Percentiles rank a stretch among this genome's conserved stretches.
phyloP scores from a whole-genome alignment of 1,284 basidiomycete species.

The Microbotryomycetes sp. region DNA sequence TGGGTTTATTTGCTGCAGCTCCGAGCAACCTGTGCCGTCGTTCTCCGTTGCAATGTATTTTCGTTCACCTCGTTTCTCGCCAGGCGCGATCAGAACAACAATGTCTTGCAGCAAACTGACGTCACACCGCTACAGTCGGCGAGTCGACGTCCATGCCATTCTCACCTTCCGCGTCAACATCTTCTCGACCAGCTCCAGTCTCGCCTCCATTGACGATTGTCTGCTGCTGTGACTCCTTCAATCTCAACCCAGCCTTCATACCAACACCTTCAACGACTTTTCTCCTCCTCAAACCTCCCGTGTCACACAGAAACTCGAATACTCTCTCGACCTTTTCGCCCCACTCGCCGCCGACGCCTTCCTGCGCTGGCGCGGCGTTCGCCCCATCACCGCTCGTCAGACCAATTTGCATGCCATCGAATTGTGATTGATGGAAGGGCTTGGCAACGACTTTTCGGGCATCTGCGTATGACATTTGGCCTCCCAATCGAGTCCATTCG shows the following conservation, averaged over 20 bases:
- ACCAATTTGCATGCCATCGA: neutral
- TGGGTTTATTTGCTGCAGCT: no score
- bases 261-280: neutral
- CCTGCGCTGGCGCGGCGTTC: neutral
- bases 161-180: neutral
- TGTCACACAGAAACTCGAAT: conserved; percentile 21
- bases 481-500: conserved; percentile 81
- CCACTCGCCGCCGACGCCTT: conserved; percentile 17
- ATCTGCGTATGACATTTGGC: conserved; percentile 37
- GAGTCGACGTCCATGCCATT: neutral
- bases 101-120: no score
- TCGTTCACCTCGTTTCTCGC: no score
- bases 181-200: neutral
- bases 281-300: conserved; percentile 3
- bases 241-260: neutral
- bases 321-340: conserved; percentile 29
- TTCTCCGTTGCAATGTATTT: no score
- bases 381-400: neutral
- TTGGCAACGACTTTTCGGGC: conserved; percentile 1
- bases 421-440: neutral
- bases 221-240: no score
- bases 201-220: no score
- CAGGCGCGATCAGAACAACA: no score
- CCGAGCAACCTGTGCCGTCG: no score
- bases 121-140: no score